Conservation (phyloP, 202 grass and related monocot genomes). For the Miscanthus sacchariflorus region DNA sequence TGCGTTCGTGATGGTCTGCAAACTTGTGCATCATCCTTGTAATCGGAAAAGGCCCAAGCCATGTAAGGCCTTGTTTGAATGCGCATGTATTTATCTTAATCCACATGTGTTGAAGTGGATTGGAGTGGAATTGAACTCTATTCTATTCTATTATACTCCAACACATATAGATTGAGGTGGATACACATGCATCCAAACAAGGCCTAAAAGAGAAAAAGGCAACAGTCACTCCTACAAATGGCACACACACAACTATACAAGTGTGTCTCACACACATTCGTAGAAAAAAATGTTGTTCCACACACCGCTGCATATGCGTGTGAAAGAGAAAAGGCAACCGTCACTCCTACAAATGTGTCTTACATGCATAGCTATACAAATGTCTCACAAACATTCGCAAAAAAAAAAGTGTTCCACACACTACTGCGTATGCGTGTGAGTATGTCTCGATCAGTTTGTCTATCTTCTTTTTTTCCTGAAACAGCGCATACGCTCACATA, state of each 20-base stretch:
- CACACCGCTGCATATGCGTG: no score
- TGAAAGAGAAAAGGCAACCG: background rate
- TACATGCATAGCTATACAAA: background rate
- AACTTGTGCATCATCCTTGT: slow-evolving; percentile 2
- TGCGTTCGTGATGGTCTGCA: background rate
- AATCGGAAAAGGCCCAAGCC: background rate
- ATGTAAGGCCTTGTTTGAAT: no score
- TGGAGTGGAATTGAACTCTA: no score
- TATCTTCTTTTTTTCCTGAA: background rate
- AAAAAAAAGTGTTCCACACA: background rate
- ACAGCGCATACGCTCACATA: background rate
- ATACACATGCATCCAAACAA: no score
- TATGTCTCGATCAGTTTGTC: background rate
- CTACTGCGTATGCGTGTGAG: background rate
- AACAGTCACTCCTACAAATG: background rate
- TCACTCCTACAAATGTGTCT: background rate
- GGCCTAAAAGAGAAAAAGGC: no score
- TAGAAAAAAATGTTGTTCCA: no score
- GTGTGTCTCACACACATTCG: no score
- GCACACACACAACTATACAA: background rate
- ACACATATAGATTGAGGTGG: no score
- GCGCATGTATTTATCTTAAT: no score
- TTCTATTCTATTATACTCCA: no score
- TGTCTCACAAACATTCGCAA: background rate
- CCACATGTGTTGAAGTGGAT: no score